Base-by-base conservation (phyloP, 78 protist genomes). In the Polysphondylium violaceum region DNA sequence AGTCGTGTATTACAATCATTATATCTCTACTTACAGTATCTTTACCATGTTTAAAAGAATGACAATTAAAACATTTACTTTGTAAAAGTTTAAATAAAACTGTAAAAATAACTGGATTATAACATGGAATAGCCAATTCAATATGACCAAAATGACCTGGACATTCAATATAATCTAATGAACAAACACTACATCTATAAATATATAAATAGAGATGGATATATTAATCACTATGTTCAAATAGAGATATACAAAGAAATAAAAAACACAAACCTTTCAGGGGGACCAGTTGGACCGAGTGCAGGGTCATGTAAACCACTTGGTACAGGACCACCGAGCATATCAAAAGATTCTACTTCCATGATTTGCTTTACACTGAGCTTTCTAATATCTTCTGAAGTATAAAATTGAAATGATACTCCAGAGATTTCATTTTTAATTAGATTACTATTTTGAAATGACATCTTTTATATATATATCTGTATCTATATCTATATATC, bases 81-180 rank as follows among this genome's bases (percentile, higher is more conserved):
- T 96, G 83, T 40, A 98, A 74, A 9, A 98, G 65, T 73, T 87
- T 59, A 60, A 81, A 17, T 23, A 98, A 2, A 6, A 33, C 25
- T 41, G 29, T n/a, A 79, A 78, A 93, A 29, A 93, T 65, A 31
- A 97, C 41, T 17, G 99, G 99, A 73, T 95, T 64, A 78, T 95
- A 97, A 50, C 94, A 87, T 21, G 99, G 99, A 0, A 92, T 59
- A 40, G 94, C 51, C 14, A 98, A 92, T 35, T 94, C 97, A 2
- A 98, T 95, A 74, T 97, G 99, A 33, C 99, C 99, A 29, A 87
- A 43, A 77, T 98, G 99, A 14, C 99, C 99, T 7, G 99, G 99
- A 88, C 99, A 98, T 41, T 90, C 86, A n/a, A 43, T 17, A 72
- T 9, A 44, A 44, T 23, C 25, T 4, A 96, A 85, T 9, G 50